A percentile compares a stretch with the other conserved stretches of the same genome.
Evolutionary conservation across 768 basidiomycete genomes (phyloP).

Genomic region (Tremella yokohamensis): DNA sequence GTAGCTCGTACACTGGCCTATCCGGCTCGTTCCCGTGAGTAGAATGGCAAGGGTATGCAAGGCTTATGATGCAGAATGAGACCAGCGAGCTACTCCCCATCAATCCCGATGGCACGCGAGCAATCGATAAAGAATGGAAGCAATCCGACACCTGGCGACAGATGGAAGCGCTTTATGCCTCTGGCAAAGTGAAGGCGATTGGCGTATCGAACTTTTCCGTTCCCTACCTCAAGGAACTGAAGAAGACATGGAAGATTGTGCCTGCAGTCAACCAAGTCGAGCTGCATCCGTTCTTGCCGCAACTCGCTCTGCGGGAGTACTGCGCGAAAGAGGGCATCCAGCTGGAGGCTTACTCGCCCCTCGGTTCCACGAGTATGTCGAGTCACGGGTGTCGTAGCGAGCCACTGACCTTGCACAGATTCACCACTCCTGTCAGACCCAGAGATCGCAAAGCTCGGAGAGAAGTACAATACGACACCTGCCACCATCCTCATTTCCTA

Average conservation of each 20-base stretch:
- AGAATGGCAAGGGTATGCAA: background rate
- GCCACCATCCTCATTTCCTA: conserved; percentile 47
- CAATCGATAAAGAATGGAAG: conserved; percentile 64
- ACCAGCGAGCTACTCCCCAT: conserved; percentile 26
- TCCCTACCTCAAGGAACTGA: conserved; percentile 66
- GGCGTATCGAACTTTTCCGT: conserved; percentile 73
- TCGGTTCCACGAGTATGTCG: conserved; percentile 45
- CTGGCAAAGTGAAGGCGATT: conserved; percentile 51
- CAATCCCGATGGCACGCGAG: conserved; percentile 56
- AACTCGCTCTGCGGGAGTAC: conserved; percentile 59
- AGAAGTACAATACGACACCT: conserved; percentile 39
- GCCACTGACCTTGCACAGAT: conserved; percentile 5
- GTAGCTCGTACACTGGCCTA: conserved; percentile 55
- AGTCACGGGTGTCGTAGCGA: conserved; percentile 1
- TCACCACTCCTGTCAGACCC: conserved; percentile 43
- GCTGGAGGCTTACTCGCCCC: conserved; percentile 65
- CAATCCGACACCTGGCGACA: conserved; percentile 76
- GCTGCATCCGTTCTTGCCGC: conserved; percentile 68
- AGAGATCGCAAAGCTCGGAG: conserved; percentile 36
- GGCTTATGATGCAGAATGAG: conserved; percentile 21
- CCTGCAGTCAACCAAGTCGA: conserved; percentile 69
- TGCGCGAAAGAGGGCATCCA: conserved; percentile 61
- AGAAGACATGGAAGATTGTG: conserved; percentile 63
- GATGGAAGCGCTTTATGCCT: conserved; percentile 64
- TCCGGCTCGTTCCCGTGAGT: background rate